A percentile compares a stretch with the other conserved stretches of the same genome.
Conservation (phyloP, 768 basidiomycete genomes). For the Xerocomellus dryophilus region DNA sequence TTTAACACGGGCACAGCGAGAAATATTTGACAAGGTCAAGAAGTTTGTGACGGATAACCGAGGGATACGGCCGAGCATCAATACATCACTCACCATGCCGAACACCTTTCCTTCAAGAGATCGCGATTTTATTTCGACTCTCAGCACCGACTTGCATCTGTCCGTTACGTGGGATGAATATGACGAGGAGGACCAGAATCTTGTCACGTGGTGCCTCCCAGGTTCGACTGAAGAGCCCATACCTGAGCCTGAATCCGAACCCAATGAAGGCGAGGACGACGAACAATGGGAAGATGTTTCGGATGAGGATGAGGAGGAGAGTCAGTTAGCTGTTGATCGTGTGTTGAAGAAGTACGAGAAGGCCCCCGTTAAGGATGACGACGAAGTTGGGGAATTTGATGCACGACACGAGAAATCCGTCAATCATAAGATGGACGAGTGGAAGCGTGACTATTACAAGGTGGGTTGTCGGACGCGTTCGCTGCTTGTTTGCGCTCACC, state of each 20-base stretch:
- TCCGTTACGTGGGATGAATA: slow-evolving; percentile 90
- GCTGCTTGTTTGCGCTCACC: slow-evolving; percentile 12
- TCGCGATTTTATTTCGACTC: slow-evolving; percentile 68
- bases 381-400: slow-evolving; percentile 74
- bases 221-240: slow-evolving; percentile 37
- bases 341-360: slow-evolving; percentile 87
- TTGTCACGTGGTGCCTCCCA: slow-evolving; percentile 68
- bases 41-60: slow-evolving; percentile 59
- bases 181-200: slow-evolving; percentile 75
- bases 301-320: slow-evolving; percentile 66
- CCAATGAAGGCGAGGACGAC: slow-evolving; percentile 47
- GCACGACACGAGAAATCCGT: slow-evolving; percentile 69
- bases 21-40: slow-evolving; percentile 77
- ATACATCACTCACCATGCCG: slow-evolving; percentile 56
- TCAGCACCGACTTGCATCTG: slow-evolving; percentile 78
- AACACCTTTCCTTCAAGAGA: slow-evolving; percentile 82
- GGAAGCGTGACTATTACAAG: slow-evolving; percentile 89
- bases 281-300: slow-evolving; percentile 49
- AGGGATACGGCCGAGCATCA: slow-evolving; percentile 29
- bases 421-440: slow-evolving; percentile 84
- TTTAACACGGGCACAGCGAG: slow-evolving; percentile 69
- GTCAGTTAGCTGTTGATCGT: slow-evolving; percentile 67
- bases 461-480: slow-evolving; percentile 51
- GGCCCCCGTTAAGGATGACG: slow-evolving; percentile 71
- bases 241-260: slow-evolving; percentile 33